These are phyloP conservation scores for Aurinia saxatilis DNA, from an alignment of 345 rosid species.

Conservation along the genomic window DNA sequence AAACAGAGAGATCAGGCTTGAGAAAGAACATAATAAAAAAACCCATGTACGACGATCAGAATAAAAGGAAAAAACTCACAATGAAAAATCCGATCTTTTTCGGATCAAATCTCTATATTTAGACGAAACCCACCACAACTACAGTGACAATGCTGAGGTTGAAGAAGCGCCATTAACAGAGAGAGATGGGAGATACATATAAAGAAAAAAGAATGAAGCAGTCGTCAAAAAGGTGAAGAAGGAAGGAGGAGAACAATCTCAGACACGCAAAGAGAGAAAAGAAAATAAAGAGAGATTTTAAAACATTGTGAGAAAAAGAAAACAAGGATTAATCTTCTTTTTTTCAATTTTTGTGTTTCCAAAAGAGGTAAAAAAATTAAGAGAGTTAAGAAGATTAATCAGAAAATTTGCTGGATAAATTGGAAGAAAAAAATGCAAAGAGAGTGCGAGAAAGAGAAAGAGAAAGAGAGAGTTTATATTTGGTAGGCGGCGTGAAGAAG, in stretches of 20 bases:
- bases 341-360: background rate
- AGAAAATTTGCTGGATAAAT: background rate
- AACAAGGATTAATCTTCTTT: background rate
- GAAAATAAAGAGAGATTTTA: constrained; percentile 8
- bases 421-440: constrained; percentile 28
- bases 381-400: constrained; percentile 14
- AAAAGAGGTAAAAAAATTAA: constrained; percentile 18
- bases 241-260: constrained; percentile 4
- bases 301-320: constrained; percentile 6
- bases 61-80: background rate
- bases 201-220: too few relatives aligned
- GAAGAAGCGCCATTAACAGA: constrained; percentile 1
- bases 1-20: background rate
- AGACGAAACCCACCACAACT: constrained; percentile 5
- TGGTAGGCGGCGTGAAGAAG: constrained; percentile 72
- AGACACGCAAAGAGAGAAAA: constrained; percentile 29
- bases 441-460: constrained; percentile 33
- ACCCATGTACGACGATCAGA: constrained; percentile 4
- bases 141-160: constrained; percentile 18
- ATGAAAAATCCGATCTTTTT: constrained; percentile 12
- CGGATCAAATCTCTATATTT: constrained; percentile 19
- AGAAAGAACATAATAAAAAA: background rate
- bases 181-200: constrained; percentile 4
- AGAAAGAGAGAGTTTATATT: constrained; percentile 29
- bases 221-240: constrained; percentile 19